Base-by-base conservation (phyloP, 2,329 filamentous ascomycete species). In the Zymoseptoria pseudotritici region DNA sequence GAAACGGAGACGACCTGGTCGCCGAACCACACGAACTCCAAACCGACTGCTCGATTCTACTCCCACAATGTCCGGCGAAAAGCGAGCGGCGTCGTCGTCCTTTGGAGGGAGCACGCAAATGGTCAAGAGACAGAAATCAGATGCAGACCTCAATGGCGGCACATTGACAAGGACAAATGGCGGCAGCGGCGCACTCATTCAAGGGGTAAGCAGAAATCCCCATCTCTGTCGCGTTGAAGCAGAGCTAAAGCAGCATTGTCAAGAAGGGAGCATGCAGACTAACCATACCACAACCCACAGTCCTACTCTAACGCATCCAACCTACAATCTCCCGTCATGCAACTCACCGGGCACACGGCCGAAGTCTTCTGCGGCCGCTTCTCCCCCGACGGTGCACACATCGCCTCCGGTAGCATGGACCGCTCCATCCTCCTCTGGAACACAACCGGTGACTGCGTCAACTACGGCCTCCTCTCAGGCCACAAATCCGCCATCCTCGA, bases 331-430 rank as follows among this genome's bases (percentile, higher is more conserved):
- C 91, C 93, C 1, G 88, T 97, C 52, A 97, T 97, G 91, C 91
- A 97, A 76, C 80, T 99, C 58, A 88, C 87, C 55, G 91, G 90
- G 71, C 85, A 87, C 66, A 80, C 80, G 31, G 91, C 90, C 20
- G 94, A 99, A 77, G 85, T 99, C 54, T 97, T 97, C 72, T 83
- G 90, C 22, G 89, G 90, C 54, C 88, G 90, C 71, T 99, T 99
- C 72, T 91, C 97, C 72, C 88, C 90, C 2, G 88, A 88, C 2
- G 93, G 92, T 51, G 88, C 91, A 64, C 82, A 91, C 65, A 94
- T 97, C 68, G 94, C 94, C 50, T 97, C 94, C 1, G 93, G 91
- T 8, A 94, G 91, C 11, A 96, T 97, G 90, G 94, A 99, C 73
- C 84, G 92, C 69, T 90, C 86, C 60, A 94, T 99, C 68, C 90